Base-by-base conservation (phyloP, 192 early-diverging fungal genomes). In the Entomortierella beljakovae region DNA sequence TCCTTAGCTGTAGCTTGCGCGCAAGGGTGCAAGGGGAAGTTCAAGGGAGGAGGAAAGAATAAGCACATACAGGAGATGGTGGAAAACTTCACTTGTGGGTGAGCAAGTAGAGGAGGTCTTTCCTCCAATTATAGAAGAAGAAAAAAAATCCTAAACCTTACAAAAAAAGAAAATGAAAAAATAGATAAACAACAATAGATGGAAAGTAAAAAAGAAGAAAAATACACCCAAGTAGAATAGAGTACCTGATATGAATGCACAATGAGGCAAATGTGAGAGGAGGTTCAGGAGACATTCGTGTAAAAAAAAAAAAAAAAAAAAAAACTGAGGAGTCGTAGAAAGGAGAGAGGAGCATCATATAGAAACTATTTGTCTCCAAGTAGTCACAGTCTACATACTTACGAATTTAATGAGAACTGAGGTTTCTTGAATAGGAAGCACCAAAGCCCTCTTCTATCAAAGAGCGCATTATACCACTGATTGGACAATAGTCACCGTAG, bases 41-140 rank as follows among this genome's bases (percentile, higher is more conserved):
- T 38, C 25, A 70, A 46, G 35, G n/a, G 68, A 71, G 69, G 60
- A 62, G 69, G 60, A 71, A 54, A 13, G 51, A 54, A 48, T 61
- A 70, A 35, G 65, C 40, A 29, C 26, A 31, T 23, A 69, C n/a
- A 69, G 57, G 68, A 61, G 68, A 43, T 15, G 56, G 33, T 29
- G 48, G 32, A 60, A 60, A 35, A 28, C 22, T 6, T n/a, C n/a
- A 43, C 32, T 18, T 16, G 52, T 53, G 57, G 46, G 56, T 43
- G 59, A 38, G 38, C 40, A 34, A 61, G 42, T 71, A 71, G 69
- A 71, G 69, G 69, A 62, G 50, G 6, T 49, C 23, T 13, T 35
- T 71, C 69, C 69, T 61, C 60, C n/a, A 46, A 13, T 13, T 40
- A 40, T 9, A 40, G 37, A 40, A n/a, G n/a, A n/a, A n/a, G n/a